Conservation (phyloP, 2,329 filamentous ascomycete genomes). For the Fusarium robinianum region DNA sequence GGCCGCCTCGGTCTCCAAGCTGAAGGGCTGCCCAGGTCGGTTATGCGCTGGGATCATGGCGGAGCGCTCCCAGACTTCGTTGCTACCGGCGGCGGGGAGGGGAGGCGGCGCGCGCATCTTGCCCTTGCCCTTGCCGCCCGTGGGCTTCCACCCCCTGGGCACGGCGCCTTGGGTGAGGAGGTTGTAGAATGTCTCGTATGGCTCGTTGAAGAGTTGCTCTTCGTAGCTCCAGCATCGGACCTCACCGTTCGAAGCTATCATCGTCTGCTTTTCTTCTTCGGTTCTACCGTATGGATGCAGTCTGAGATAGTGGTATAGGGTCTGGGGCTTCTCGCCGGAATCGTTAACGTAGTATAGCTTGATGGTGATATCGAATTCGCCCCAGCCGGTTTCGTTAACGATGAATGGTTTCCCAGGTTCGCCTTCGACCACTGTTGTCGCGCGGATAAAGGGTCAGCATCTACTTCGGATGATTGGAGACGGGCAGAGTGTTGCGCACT, state of each 20-base stretch:
- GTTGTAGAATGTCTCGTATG: slow-evolving; percentile 89
- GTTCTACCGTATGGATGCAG: slow-evolving; percentile 88
- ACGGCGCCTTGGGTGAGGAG: slow-evolving; percentile 75
- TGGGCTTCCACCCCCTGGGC: slow-evolving; percentile 49
- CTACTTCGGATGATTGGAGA: not conserved
- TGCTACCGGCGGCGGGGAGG: slow-evolving; percentile 45
- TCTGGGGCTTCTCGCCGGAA: slow-evolving; percentile 90
- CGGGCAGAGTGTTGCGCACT: slow-evolving; percentile 52
- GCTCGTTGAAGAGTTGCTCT: slow-evolving; percentile 96
- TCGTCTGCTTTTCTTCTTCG: slow-evolving; percentile 70
- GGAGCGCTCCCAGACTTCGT: slow-evolving; percentile 66
- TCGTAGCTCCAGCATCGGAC: slow-evolving; percentile 85
- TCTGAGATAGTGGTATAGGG: slow-evolving; percentile 89
- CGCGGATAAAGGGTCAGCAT: slow-evolving; percentile 23
- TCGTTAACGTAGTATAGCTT: slow-evolving; percentile 92
- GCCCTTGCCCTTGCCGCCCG: slow-evolving; percentile 59
- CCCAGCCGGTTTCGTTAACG: slow-evolving; percentile 93
- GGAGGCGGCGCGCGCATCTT: slow-evolving; percentile 49
- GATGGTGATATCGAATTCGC: slow-evolving; percentile 95
- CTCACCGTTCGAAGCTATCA: slow-evolving; percentile 61
- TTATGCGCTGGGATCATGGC: slow-evolving; percentile 74
- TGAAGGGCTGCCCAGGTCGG: slow-evolving; percentile 72
- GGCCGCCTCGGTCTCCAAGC: slow-evolving; percentile 68
- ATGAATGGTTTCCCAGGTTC: slow-evolving; percentile 72
- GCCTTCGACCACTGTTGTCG: slow-evolving; percentile 67